These are phyloP conservation scores for Termitomyces sp. DNA, from an alignment of 768 basidiomycete species.

Conservation along the genomic window DNA sequence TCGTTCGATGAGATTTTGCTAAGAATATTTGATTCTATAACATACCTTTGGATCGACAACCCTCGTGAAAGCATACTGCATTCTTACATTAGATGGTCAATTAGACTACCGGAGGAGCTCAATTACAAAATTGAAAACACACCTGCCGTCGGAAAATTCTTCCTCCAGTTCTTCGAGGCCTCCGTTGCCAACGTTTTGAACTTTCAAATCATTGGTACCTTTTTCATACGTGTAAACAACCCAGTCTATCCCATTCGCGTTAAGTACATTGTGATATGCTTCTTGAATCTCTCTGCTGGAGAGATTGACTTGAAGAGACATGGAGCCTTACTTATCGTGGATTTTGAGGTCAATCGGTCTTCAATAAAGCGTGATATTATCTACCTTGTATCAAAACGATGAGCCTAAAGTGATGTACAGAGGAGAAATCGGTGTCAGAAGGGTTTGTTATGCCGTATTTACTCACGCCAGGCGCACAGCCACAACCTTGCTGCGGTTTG, in stretches of 20 bases:
- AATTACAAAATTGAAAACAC: conserved; percentile 18
- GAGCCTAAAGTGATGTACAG: not conserved
- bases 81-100: conserved; percentile 41
- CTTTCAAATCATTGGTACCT: conserved; percentile 81
- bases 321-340: conserved; percentile 20
- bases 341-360: not conserved
- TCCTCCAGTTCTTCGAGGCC: conserved; percentile 89
- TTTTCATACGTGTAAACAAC: conserved; percentile 76
- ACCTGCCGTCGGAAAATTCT: conserved; percentile 94
- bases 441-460: conserved; percentile 7
- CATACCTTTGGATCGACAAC: conserved; percentile 83
- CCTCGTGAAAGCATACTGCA: conserved; percentile 88
- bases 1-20: not conserved
- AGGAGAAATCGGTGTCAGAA: not conserved
- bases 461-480: not conserved
- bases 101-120: conserved; percentile 7
- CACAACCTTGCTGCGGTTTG: not conserved
- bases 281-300: conserved; percentile 65
- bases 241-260: conserved; percentile 68
- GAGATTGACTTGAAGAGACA: conserved; percentile 81
- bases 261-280: conserved; percentile 74
- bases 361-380: not conserved
- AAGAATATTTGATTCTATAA: conserved; percentile 3
- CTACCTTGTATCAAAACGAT: not conserved
- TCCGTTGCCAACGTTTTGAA: conserved; percentile 81